Percentiles rank a stretch among this genome's conserved stretches.
Evolutionary conservation across 257 asterid genomes (phyloP).

Genomic region (Lantana camara): DNA sequence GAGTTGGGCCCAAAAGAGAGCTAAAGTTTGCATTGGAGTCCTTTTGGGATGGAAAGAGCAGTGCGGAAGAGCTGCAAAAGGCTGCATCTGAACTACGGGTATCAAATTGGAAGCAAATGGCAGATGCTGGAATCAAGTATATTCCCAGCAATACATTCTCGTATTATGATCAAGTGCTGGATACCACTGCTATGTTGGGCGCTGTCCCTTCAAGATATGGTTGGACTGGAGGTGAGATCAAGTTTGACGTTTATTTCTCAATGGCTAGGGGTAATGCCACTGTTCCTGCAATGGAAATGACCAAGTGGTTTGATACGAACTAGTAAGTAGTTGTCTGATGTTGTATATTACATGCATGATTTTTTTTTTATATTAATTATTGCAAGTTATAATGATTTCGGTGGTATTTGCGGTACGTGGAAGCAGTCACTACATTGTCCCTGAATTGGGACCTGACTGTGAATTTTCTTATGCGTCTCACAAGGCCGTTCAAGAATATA

Average conservation of each 20-base stretch:
- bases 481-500: conserved; percentile 84
- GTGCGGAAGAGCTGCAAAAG: conserved; percentile 67
- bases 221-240: conserved; percentile 78
- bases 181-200: conserved; percentile 80
- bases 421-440: conserved; percentile 81
- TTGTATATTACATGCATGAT: not conserved
- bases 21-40: conserved; percentile 84
- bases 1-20: conserved; percentile 62
- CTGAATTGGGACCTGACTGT: conserved; percentile 74
- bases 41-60: conserved; percentile 79
- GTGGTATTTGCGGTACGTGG: conserved; percentile 4
- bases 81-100: conserved; percentile 63
- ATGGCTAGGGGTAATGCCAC: conserved; percentile 94
- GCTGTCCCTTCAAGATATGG: conserved; percentile 81
- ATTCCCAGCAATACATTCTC: conserved; percentile 90
- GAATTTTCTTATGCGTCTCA: conserved; percentile 73
- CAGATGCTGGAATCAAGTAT: conserved; percentile 76
- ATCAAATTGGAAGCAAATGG: conserved; percentile 82
- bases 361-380: conserved; percentile 12
- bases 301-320: conserved; percentile 94
- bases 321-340: conserved; percentile 53
- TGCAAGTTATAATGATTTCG: not conserved
- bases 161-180: conserved; percentile 82
- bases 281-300: conserved; percentile 95
- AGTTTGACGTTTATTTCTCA: conserved; percentile 66